Base-by-base conservation (phyloP, 768 basidiomycete genomes). In the Lactarius tabidus region DNA sequence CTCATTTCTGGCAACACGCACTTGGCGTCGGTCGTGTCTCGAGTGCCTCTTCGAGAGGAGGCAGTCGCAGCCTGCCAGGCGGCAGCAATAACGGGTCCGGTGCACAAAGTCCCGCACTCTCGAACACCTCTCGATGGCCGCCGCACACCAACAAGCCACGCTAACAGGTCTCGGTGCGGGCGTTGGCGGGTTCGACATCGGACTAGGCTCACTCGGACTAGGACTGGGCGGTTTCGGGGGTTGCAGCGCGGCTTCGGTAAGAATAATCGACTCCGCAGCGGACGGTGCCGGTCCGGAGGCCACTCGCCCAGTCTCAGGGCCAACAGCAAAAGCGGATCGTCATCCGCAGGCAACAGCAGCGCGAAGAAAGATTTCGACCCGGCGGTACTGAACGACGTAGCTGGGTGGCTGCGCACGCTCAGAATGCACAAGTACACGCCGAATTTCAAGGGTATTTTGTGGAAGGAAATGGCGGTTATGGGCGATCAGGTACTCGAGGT, bases 401-500 rank as follows among this genome's bases (percentile, higher is more conserved):
- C 96, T 20, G 87, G 82, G 65, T 99, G 97, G 97, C 83, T 99
- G 78, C 85, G 96, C 77, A 90, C 89, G 74, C 79, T 99, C 79
- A 80, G 97, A 76, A 80, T 98, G 73, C 97, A 99, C 85, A 98
- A 98, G 81, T 98, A 99, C 80, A 99, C 97, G 69, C 88, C 93
- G 41, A 98, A 97, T 80, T 98, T 99, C 77, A 95, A 98, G 75
- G 83, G 80, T 59, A 82, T 85, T 79, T 84, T 80, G 70, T 99
- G 97, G 97, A 84, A 87, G 78, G 95, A 98, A 66, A 96, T 98
- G 90, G 90, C 96, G 10, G 58, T 85, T 57, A 89, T 99, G 85
- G 91, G 92, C 70, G 96, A 98, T 76, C 82, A 79, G 12, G 89
- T 84, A 70, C 79, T 99, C 70, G 94, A 98, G 81, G 89, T 81